Conservation (phyloP, 2,329 filamentous ascomycete genomes). For the Penicillium italicum region DNA sequence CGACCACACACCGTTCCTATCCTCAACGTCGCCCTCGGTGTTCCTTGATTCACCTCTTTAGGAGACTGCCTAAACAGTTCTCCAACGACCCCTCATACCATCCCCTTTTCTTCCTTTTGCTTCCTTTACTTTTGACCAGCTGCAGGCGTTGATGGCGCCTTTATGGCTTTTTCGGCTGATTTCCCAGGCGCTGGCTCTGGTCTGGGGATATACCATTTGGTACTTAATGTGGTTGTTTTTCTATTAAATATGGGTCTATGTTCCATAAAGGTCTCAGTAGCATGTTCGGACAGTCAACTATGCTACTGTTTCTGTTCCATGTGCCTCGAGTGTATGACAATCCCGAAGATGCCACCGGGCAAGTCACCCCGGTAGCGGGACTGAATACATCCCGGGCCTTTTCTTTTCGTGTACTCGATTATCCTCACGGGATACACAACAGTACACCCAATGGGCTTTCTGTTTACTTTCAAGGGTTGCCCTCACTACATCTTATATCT, state of each 20-base stretch:
- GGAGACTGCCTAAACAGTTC: neutral
- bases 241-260: slow-evolving; percentile 4
- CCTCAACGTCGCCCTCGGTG: slow-evolving; percentile 6
- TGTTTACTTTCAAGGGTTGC: neutral
- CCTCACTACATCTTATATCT: neutral
- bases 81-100: slow-evolving; percentile 18
- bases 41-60: neutral
- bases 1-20: slow-evolving; percentile 1
- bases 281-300: neutral
- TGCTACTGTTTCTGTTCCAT: slow-evolving; percentile 8
- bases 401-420: slow-evolving; percentile 1
- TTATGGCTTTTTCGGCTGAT: slow-evolving; percentile 12
- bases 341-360: neutral
- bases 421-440: neutral
- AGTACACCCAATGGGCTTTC: slow-evolving; percentile 1
- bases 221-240: slow-evolving; percentile 16
- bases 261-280: slow-evolving; percentile 4
- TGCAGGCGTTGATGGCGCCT: slow-evolving; percentile 24
- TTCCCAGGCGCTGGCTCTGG: slow-evolving; percentile 19
- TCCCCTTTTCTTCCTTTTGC: slow-evolving; percentile 6
- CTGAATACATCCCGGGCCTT: neutral
- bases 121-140: slow-evolving; percentile 18
- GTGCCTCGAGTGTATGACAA: slow-evolving; percentile 1
- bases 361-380: neutral
- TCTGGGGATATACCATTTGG: slow-evolving; percentile 15